Conservation (phyloP, 352 stramenopile genomes). For the Pilasporangium apinafurcum region DNA sequence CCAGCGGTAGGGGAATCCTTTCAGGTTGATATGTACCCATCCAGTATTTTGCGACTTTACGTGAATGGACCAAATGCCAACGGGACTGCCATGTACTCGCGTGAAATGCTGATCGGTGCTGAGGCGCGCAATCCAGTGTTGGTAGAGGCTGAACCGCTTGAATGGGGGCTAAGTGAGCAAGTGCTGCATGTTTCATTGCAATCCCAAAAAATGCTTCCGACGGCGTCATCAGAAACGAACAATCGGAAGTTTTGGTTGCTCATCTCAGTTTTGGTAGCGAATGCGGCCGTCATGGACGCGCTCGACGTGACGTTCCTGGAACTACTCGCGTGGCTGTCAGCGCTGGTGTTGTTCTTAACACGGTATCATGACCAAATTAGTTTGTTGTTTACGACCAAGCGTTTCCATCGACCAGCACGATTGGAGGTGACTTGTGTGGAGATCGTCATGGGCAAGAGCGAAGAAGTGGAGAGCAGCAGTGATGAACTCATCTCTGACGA, state of each 20-base stretch:
- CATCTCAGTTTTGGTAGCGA: constrained; percentile 30
- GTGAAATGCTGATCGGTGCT: constrained; percentile 34
- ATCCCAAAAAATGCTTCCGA: constrained; percentile 15
- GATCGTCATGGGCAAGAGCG: constrained; percentile 38
- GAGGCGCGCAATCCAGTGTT: constrained; percentile 6
- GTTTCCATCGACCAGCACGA: constrained; percentile 25
- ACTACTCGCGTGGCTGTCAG: constrained; percentile 39
- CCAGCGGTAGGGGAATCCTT: constrained; percentile 39
- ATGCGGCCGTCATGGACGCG: constrained; percentile 33
- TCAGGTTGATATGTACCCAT: constrained; percentile 65
- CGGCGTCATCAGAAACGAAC: constrained; percentile 10
- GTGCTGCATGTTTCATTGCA: constrained; percentile 38
- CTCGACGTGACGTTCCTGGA: constrained; percentile 36
- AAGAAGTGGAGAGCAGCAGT: constrained; percentile 13
- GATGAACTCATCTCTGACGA: constrained; percentile 31
- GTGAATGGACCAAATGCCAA: constrained; percentile 56
- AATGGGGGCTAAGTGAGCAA: constrained; percentile 9
- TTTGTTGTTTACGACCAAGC: constrained; percentile 40
- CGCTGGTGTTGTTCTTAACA: constrained; percentile 44
- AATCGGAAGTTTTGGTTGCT: constrained; percentile 36
- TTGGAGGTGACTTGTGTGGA: constrained; percentile 30
- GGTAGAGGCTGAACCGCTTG: constrained; percentile 42
- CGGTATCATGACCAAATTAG: constrained; percentile 51
- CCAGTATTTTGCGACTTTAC: constrained; percentile 64
- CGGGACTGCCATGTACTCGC: constrained; percentile 46